These are phyloP conservation scores for Suhomyces coccinellae DNA, from an alignment of 1,139 yeast species.

Conservation along the genomic window DNA sequence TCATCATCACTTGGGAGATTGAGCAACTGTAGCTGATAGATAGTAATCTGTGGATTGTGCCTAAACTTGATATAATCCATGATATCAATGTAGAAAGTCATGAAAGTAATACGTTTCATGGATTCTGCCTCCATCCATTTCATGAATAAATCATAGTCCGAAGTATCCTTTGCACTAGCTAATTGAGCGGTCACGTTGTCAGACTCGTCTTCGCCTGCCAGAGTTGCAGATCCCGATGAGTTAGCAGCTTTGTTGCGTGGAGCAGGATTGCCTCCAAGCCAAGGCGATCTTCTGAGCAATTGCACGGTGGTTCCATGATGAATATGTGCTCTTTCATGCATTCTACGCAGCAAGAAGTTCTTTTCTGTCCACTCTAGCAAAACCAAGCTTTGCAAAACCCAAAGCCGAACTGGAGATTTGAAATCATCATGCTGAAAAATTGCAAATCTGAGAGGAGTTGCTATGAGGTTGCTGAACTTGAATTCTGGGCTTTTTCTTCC, in stretches of 20 bases:
- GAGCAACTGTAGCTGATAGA: constrained; percentile 71
- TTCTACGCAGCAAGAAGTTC: constrained; percentile 52
- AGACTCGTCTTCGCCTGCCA: constrained; percentile 36
- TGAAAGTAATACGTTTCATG: constrained; percentile 72
- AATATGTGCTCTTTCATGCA: constrained; percentile 74
- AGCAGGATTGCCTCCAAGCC: constrained; percentile 69
- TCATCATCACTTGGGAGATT: constrained; percentile 76
- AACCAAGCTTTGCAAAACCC: constrained; percentile 67
- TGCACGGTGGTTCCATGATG: constrained; percentile 81
- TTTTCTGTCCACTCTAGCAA: constrained; percentile 69
- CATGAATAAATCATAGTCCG: constrained; percentile 33
- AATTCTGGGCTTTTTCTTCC: constrained; percentile 28
- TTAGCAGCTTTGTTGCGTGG: constrained; percentile 21
- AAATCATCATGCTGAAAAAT: constrained; percentile 62
- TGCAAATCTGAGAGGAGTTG: constrained; percentile 62
- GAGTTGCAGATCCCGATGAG: constrained; percentile 25
- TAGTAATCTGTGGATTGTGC: constrained; percentile 65
- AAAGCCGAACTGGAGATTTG: constrained; percentile 57
- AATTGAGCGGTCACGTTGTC: constrained; percentile 24
- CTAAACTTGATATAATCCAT: constrained; percentile 81
- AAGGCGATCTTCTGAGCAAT: constrained; percentile 67
- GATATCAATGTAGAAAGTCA: constrained; percentile 79
- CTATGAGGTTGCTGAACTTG: constrained; percentile 35
- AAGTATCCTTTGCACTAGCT: constrained; percentile 18
- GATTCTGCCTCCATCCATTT: constrained; percentile 80